Percentiles rank a stretch among this genome's conserved stretches.
These are phyloP conservation scores for Acanthamoeba triangularis DNA, from an alignment of 208 protist genomes.

Conservation along the genomic window DNA sequence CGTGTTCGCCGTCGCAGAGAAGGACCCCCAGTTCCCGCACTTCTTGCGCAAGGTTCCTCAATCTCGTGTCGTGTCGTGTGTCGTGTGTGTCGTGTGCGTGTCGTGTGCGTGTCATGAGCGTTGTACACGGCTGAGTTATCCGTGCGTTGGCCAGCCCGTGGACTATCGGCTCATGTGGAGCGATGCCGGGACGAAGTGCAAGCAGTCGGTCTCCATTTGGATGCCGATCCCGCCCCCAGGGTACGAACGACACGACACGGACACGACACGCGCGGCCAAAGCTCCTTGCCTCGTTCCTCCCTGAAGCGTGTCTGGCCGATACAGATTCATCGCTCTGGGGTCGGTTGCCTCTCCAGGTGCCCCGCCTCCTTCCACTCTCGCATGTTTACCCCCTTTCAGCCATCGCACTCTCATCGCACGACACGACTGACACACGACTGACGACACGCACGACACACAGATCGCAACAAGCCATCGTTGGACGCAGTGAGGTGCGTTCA, in stretches of 20 bases:
- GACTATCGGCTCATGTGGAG: slow-evolving; percentile 3
- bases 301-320: neutral
- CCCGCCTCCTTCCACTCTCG: neutral
- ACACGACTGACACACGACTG: neutral
- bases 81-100: too few relatives aligned
- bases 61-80: too few relatives aligned
- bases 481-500: neutral
- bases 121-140: too few relatives aligned
- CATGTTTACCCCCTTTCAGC: neutral
- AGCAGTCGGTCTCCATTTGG: neutral
- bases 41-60: neutral
- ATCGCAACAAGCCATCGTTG: neutral
- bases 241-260: too few relatives aligned
- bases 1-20: neutral
- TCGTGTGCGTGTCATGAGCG: neutral
- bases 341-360: neutral
- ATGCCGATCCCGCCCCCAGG: neutral
- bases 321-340: neutral
- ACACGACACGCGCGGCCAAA: too few relatives aligned
- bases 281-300: too few relatives aligned
- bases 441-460: too few relatives aligned
- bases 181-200: neutral
- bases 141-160: neutral
- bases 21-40: slow-evolving; percentile 17
- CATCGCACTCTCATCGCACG: neutral